Percentiles rank a stretch among this genome's conserved stretches.
Conservation (phyloP, 495 filamentous ascomycete genomes). For the Penicillium goetzii region DNA sequence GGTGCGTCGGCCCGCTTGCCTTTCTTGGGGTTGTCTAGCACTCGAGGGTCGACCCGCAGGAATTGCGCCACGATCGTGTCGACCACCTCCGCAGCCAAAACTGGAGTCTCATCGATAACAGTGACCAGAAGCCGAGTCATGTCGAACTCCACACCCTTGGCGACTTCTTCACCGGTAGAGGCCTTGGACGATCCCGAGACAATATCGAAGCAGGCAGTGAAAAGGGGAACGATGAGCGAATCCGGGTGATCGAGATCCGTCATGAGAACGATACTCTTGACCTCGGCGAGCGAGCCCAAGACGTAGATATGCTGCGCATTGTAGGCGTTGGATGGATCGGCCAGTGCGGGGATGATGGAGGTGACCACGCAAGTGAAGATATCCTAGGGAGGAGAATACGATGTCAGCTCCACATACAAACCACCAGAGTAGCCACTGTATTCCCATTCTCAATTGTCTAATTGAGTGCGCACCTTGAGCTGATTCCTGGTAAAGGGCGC, state of each 20-base stretch:
- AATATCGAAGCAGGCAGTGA: slow-evolving; percentile 88
- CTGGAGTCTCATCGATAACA: slow-evolving; percentile 82
- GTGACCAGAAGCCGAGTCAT: slow-evolving; percentile 85
- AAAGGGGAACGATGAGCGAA: slow-evolving; percentile 75
- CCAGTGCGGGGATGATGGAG: slow-evolving; percentile 79
- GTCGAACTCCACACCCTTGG: slow-evolving; percentile 88
- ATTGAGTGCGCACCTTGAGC: slow-evolving; percentile 70
- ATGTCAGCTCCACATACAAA: slow-evolving; percentile 13
- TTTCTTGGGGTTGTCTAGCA: slow-evolving; percentile 53
- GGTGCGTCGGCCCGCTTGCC: slow-evolving; percentile 63
- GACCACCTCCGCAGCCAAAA: slow-evolving; percentile 80
- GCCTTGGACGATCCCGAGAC: slow-evolving; percentile 77
- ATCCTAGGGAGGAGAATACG: slow-evolving; percentile 58
- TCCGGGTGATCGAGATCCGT: slow-evolving; percentile 86
- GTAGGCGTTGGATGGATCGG: slow-evolving; percentile 87
- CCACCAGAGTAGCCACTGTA: not conserved
- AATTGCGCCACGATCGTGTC: slow-evolving; percentile 97
- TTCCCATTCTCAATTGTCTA: not conserved
- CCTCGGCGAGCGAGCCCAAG: slow-evolving; percentile 82
- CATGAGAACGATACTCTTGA: slow-evolving; percentile 92
- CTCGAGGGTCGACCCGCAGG: slow-evolving; percentile 74
- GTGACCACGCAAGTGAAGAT: slow-evolving; percentile 89
- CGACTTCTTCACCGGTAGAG: slow-evolving; percentile 74
- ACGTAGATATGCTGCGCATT: slow-evolving; percentile 92
- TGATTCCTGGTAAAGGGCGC: slow-evolving; percentile 90